A percentile compares a stretch with the other conserved stretches of the same genome.
These are phyloP conservation scores for Neodidymelliopsis sp. DNA, from an alignment of 2,329 filamentous ascomycete species.

Conservation along the genomic window DNA sequence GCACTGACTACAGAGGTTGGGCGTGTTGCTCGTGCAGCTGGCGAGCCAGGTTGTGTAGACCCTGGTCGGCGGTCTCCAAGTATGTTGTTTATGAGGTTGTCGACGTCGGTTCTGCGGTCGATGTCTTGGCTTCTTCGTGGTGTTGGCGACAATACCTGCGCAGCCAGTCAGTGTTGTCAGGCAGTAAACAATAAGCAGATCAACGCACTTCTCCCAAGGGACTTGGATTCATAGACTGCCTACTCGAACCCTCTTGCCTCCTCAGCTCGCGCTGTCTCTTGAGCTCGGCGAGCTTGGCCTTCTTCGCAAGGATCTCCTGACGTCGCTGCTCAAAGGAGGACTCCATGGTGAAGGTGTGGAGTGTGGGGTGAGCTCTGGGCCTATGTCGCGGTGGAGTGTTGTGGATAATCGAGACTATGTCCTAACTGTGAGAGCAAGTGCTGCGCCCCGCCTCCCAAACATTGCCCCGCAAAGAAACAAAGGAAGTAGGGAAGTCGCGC, in stretches of 20 bases:
- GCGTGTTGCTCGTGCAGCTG: constrained; percentile 67
- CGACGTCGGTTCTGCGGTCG: constrained; percentile 71
- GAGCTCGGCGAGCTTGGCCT: constrained; percentile 94
- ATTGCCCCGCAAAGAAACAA: constrained; percentile 1
- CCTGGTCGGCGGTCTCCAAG: constrained; percentile 79
- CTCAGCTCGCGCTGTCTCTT: constrained; percentile 89
- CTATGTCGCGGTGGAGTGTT: neutral
- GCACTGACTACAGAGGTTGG: constrained; percentile 87
- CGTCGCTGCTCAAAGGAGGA: constrained; percentile 78
- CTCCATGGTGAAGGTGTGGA: constrained; percentile 37
- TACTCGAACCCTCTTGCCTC: constrained; percentile 74
- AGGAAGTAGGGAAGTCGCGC: neutral
- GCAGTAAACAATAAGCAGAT: constrained; percentile 1
- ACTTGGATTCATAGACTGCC: constrained; percentile 68
- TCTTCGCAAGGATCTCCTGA: constrained; percentile 96
- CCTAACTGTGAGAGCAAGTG: neutral
- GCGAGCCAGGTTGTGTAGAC: constrained; percentile 66
- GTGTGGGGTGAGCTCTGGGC: constrained; percentile 7
- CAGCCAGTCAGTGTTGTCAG: constrained; percentile 17
- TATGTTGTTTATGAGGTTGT: constrained; percentile 83
- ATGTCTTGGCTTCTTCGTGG: constrained; percentile 71
- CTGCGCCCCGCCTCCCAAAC: constrained; percentile 17
- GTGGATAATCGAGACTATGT: neutral
- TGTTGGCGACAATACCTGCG: constrained; percentile 71
- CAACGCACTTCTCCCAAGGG: constrained; percentile 71